These are phyloP conservation scores for Pyricularia pennisetigena DNA, from an alignment of 2,329 filamentous ascomycete species.

Conservation along the genomic window DNA sequence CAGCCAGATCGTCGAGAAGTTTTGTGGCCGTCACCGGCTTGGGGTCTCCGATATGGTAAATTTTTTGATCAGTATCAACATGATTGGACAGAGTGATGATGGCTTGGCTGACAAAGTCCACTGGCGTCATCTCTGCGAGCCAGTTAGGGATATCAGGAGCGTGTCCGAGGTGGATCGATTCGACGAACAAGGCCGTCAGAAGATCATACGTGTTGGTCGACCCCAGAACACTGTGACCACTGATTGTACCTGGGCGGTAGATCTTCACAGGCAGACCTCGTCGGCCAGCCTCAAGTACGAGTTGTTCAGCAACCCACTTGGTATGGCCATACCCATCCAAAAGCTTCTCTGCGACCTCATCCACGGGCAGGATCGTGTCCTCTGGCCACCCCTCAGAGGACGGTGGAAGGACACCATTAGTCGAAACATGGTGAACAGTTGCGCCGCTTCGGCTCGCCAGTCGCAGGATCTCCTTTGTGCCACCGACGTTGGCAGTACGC, in stretches of 20 bases:
- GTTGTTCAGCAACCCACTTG: neutral
- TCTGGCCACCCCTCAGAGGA: conserved; percentile 56
- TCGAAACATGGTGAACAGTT: conserved; percentile 70
- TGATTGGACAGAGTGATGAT: conserved; percentile 62
- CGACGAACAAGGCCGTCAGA: conserved; percentile 46
- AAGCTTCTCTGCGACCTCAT: neutral
- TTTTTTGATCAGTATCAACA: conserved; percentile 43
- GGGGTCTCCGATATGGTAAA: conserved; percentile 70
- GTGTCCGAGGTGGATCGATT: conserved; percentile 44
- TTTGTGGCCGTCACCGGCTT: conserved; percentile 55
- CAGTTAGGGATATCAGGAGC: conserved; percentile 63
- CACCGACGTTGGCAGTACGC: conserved; percentile 65
- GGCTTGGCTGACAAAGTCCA: conserved; percentile 69
- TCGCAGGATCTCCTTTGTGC: conserved; percentile 66
- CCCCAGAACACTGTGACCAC: conserved; percentile 64
- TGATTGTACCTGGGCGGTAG: conserved; percentile 67
- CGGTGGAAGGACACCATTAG: conserved; percentile 68
- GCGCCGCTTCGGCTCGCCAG: conserved; percentile 56
- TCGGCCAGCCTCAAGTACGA: conserved; percentile 17
- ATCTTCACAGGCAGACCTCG: conserved; percentile 63
- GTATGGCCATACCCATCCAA: neutral
- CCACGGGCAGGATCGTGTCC: neutral
- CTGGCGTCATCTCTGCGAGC: conserved; percentile 76
- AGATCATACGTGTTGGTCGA: conserved; percentile 73
- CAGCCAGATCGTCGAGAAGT: conserved; percentile 53